Conservation (phyloP, 2,329 filamentous ascomycete species). For the Cercospora sp. region DNA sequence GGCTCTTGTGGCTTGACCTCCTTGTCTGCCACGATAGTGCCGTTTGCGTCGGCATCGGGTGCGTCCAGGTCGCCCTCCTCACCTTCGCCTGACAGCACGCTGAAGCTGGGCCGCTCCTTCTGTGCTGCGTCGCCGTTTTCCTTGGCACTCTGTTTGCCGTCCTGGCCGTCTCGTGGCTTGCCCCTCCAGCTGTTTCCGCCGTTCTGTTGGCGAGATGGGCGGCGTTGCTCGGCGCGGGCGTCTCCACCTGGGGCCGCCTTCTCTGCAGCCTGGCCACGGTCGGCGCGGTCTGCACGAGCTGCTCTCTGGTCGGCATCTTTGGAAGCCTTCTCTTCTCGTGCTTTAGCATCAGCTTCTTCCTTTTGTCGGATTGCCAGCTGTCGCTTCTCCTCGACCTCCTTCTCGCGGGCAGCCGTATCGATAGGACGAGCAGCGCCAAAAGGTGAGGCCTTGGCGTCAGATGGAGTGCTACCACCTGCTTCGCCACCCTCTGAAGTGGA, state of each 20-base stretch:
- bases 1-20: conserved; percentile 57
- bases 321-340: conserved; percentile 64
- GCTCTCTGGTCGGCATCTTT: conserved; percentile 65
- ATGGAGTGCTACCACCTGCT: conserved; percentile 39
- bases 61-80: conserved; percentile 46
- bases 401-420: conserved; percentile 86
- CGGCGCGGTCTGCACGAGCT: conserved; percentile 40
- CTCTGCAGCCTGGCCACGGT: conserved; percentile 37
- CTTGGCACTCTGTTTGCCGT: conserved; percentile 38
- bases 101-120: conserved; percentile 38
- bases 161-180: conserved; percentile 32
- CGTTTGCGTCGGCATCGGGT: conserved; percentile 52
- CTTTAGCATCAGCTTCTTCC: conserved; percentile 83
- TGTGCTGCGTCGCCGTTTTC: conserved; percentile 42
- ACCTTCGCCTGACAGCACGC: conserved; percentile 50
- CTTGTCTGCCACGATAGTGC: conserved; percentile 54
- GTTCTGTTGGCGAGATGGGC: conserved; percentile 34
- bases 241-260: conserved; percentile 51
- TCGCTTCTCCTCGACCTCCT: conserved; percentile 86
- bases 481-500: conserved; percentile 65
- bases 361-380: conserved; percentile 74
- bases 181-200: conserved; percentile 24
- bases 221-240: conserved; percentile 21
- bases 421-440: conserved; percentile 94
- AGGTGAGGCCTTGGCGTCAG: conserved; percentile 81